These are phyloP conservation scores for Kwoniella heveanensis DNA, from an alignment of 768 basidiomycete genomes.

Conservation along the genomic window DNA sequence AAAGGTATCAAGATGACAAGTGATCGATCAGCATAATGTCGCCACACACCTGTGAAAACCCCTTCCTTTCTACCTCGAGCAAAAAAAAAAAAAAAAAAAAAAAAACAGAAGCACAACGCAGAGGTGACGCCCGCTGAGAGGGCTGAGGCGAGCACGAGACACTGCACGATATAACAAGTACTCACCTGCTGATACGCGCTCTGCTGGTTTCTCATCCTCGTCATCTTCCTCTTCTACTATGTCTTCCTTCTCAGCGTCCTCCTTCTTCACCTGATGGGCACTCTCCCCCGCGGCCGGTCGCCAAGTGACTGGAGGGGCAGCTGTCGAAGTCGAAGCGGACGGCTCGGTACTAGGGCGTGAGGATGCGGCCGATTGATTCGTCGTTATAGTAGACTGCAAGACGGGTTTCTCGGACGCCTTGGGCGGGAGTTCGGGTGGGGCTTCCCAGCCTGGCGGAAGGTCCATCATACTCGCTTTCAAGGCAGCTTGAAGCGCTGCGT, in stretches of 20 bases:
- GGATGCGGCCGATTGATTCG: too few species aligned
- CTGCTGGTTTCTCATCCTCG: slow-evolving; percentile 61
- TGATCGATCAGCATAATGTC: not conserved
- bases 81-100: too few species aligned
- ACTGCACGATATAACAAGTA: slow-evolving; percentile 58
- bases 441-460: slow-evolving; percentile 62
- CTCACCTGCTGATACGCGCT: slow-evolving; percentile 69
- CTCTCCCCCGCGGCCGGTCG: slow-evolving; percentile 8
- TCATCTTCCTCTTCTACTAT: slow-evolving; percentile 49
- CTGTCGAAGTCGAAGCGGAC: not conserved
- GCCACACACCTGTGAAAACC: too few species aligned
- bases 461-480: slow-evolving; percentile 76
- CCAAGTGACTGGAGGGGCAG: not conserved
- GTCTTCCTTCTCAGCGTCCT: slow-evolving; percentile 8
- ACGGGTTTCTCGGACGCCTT: slow-evolving; percentile 7
- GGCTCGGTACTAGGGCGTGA: not conserved
- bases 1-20: not conserved
- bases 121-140: too few species aligned
- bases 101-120: too few species aligned
- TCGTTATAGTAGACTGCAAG: not conserved
- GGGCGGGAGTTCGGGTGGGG: slow-evolving; percentile 39
- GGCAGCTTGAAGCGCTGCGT: slow-evolving; percentile 83
- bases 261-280: slow-evolving; percentile 6
- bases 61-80: too few species aligned
- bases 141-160: not conserved